Percentiles rank a stretch among this genome's conserved stretches.
phyloP scores from a whole-genome alignment of 306 rosid species.

The Carpinus viminea region DNA sequence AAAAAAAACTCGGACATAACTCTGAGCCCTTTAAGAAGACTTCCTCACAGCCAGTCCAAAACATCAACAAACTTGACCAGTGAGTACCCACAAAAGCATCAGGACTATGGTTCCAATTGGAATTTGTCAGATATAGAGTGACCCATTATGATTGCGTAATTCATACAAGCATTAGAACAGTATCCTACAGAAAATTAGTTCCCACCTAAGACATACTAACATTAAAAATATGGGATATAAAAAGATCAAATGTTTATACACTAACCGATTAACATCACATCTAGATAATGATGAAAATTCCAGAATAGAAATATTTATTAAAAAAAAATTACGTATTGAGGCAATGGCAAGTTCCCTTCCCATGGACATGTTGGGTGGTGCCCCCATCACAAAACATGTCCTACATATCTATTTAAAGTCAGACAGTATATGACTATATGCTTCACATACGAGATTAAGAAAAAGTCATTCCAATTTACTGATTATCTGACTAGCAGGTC shows the following conservation, averaged over 20 bases:
- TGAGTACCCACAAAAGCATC: not conserved
- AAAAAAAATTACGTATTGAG: not conserved
- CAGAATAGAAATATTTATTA: slow-evolving; percentile 12
- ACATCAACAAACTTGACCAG: not conserved
- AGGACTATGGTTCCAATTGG: not conserved
- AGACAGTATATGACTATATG: not conserved
- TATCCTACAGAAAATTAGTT: slow-evolving; percentile 10
- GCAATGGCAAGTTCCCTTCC: slow-evolving; percentile 2
- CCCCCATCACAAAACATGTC: not conserved
- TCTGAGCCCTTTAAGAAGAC: not conserved
- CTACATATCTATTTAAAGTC: not conserved
- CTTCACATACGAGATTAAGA: not conserved
- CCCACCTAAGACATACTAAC: not conserved
- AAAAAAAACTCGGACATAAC: not conserved
- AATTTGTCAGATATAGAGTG: not conserved
- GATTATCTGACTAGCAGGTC: not conserved
- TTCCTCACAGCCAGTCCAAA: not conserved
- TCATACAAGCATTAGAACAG: not conserved
- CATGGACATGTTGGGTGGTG: not conserved
- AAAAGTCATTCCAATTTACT: not conserved
- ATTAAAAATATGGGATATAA: not conserved
- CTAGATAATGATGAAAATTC: slow-evolving; percentile 2
- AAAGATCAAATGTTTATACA: slow-evolving; percentile 9
- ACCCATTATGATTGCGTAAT: not conserved
- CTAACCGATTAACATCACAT: slow-evolving; percentile 6